phyloP scores from a whole-genome alignment of 495 filamentous ascomycete genomes.

The Pyrenopolyporus hunteri region DNA sequence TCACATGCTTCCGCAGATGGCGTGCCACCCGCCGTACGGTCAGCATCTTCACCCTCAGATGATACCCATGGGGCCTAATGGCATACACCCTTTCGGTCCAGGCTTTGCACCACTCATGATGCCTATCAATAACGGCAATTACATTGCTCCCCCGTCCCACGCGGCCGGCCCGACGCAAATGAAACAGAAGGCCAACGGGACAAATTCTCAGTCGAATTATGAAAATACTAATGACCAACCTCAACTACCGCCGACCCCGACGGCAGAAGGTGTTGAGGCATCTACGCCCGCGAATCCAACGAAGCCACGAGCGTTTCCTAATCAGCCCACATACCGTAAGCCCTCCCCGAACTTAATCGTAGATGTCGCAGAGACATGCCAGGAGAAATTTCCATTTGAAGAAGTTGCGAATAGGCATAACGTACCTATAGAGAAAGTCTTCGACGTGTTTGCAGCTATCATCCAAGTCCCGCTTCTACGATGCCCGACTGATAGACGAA shows the following conservation, averaged over 20 bases:
- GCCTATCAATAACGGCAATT: conserved; percentile 22
- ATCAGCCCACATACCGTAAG: conserved; percentile 44
- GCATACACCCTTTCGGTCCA: conserved; percentile 27
- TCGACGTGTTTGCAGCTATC: conserved; percentile 52
- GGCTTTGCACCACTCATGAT: conserved; percentile 32
- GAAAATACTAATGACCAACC: conserved; percentile 25
- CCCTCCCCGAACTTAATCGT: conserved; percentile 48
- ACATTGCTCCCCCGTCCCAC: conserved; percentile 22
- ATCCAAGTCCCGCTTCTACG: conserved; percentile 55
- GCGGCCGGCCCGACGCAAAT: conserved; percentile 12
- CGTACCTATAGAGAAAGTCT: conserved; percentile 49
- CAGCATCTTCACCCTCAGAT: conserved; percentile 37
- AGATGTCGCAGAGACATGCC: conserved; percentile 57
- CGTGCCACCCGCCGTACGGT: conserved; percentile 23
- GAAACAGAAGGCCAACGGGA: conserved; percentile 7
- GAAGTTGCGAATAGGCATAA: conserved; percentile 52
- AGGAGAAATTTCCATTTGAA: conserved; percentile 52
- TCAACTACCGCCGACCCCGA: conserved; percentile 17
- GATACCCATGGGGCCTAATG: conserved; percentile 30
- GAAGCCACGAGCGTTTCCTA: conserved; percentile 36
- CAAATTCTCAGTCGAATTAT: conserved; percentile 1
- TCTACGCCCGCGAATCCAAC: conserved; percentile 11
- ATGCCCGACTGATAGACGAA: conserved; percentile 49
- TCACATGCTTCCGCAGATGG: conserved; percentile 32
- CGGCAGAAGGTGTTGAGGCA: not conserved